Evolutionary conservation across 2,329 filamentous ascomycete genomes (phyloP).

Genomic region (Colletotrichum sp.): DNA sequence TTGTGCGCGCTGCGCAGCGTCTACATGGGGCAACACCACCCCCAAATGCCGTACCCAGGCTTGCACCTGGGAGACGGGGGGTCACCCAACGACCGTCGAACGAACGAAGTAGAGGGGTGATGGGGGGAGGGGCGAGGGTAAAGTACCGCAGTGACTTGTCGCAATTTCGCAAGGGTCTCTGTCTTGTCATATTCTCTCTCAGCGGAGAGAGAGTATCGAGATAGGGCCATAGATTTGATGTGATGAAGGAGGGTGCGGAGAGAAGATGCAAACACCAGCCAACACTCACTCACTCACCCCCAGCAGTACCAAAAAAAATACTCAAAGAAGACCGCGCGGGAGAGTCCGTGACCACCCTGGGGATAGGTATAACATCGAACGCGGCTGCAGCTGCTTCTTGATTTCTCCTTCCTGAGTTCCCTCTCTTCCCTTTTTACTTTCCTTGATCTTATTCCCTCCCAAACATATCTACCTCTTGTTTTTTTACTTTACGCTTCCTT

Average conservation of each 20-base stretch:
- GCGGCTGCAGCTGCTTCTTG: conserved; percentile 12
- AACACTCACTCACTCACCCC: not conserved
- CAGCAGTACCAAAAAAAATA: not conserved
- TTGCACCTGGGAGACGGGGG: not conserved
- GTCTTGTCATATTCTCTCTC: not conserved
- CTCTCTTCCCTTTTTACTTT: not conserved
- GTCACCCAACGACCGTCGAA: not conserved
- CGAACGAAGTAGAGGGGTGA: not conserved
- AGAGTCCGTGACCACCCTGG: not conserved
- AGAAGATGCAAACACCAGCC: not conserved
- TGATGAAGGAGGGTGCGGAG: not conserved
- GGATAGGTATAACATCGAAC: conserved; percentile 11
- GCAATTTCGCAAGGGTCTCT: not conserved
- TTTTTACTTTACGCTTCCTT: not conserved
- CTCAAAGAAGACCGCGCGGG: not conserved
- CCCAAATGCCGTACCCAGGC: not conserved
- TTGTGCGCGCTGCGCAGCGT: not conserved
- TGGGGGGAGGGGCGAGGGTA: not conserved
- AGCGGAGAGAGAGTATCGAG: not conserved
- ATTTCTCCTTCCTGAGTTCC: not conserved
- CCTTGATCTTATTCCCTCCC: not conserved
- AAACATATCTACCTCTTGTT: not conserved
- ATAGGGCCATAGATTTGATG: not conserved
- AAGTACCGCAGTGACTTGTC: not conserved
- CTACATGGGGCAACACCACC: not conserved